phyloP scores from a whole-genome alignment of 768 basidiomycete genomes.

The Kwoniella europaea region DNA sequence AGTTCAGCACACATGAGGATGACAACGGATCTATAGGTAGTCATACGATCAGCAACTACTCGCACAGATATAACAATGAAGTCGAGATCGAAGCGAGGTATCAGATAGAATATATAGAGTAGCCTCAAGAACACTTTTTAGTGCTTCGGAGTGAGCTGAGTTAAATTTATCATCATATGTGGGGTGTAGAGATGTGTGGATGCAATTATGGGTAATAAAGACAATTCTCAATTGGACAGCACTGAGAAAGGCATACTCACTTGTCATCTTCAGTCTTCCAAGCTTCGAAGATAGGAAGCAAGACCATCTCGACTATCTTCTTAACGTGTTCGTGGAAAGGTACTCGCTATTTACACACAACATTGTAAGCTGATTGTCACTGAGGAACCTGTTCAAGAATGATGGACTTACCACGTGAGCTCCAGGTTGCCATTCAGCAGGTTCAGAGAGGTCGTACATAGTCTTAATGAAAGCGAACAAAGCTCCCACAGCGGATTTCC shows the following conservation, averaged over 20 bases:
- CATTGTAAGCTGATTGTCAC: conserved; percentile 12
- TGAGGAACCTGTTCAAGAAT: neutral
- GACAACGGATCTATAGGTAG: conserved; percentile 64
- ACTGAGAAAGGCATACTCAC: conserved; percentile 63
- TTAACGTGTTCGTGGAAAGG: conserved; percentile 68
- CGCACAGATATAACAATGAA: neutral
- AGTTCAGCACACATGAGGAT: conserved; percentile 84
- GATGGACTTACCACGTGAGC: conserved; percentile 64
- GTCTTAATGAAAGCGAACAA: conserved; percentile 85
- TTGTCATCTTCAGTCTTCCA: conserved; percentile 96
- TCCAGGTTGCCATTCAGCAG: conserved; percentile 82
- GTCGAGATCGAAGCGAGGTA: conserved; percentile 28
- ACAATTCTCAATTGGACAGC: conserved; percentile 19
- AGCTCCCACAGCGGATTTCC: conserved; percentile 87
- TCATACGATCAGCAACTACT: conserved; percentile 23
- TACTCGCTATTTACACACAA: conserved; percentile 28
- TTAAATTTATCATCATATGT: conserved; percentile 63
- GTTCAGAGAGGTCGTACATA: conserved; percentile 85
- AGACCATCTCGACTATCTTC: conserved; percentile 75
- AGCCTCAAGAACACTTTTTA: conserved; percentile 63
- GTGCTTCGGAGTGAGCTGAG: conserved; percentile 81
- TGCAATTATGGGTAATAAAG: conserved; percentile 4
- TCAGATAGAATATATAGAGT: conserved; percentile 60
- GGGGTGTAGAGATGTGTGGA: conserved; percentile 9
- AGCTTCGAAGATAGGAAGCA: conserved; percentile 80